Evolutionary conservation across 352 stramenopile genomes (phyloP).

Genomic region (Globisporangium uncinulatum): DNA sequence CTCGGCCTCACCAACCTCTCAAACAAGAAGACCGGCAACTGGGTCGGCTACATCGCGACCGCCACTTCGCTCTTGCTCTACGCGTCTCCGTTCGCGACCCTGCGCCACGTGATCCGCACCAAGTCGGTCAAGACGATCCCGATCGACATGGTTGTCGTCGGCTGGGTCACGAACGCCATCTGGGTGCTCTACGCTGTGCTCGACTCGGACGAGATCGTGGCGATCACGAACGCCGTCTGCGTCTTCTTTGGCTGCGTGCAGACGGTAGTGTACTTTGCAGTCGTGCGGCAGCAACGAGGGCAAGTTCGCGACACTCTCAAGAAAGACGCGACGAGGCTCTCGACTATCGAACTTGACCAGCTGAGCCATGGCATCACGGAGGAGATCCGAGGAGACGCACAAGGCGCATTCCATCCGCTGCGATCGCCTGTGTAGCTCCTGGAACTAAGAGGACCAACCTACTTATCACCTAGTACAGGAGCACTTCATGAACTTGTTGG

Average conservation of each 20-base stretch:
- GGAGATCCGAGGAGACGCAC: too few species aligned
- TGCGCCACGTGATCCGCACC: constrained; percentile 41
- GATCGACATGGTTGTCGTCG: constrained; percentile 41
- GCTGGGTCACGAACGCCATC: constrained; percentile 44
- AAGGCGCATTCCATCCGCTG: too few species aligned
- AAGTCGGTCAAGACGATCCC: constrained; percentile 51
- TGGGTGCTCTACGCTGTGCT: constrained; percentile 48
- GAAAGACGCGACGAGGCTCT: too few species aligned
- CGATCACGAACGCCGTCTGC: constrained; percentile 40
- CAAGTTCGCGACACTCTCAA: too few species aligned
- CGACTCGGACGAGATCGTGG: constrained; percentile 35
- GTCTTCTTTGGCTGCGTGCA: constrained; percentile 35
- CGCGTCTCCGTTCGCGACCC: constrained; percentile 43
- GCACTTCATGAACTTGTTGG: too few species aligned
- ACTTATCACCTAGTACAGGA: too few species aligned
- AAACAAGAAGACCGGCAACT: constrained; percentile 10
- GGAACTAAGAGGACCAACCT: too few species aligned
- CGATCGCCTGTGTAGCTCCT: too few species aligned
- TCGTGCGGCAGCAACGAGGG: too few species aligned
- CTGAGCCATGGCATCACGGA: too few species aligned
- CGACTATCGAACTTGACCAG: too few species aligned
- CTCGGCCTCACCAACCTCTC: constrained; percentile 3
- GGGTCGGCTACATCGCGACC: constrained; percentile 32
- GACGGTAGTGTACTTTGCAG: constrained; percentile 30
- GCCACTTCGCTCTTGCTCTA: constrained; percentile 47